A percentile compares a stretch with the other conserved stretches of the same genome.
Evolutionary conservation across 306 rosid species (phyloP).

Genomic region (Delonix regia): DNA sequence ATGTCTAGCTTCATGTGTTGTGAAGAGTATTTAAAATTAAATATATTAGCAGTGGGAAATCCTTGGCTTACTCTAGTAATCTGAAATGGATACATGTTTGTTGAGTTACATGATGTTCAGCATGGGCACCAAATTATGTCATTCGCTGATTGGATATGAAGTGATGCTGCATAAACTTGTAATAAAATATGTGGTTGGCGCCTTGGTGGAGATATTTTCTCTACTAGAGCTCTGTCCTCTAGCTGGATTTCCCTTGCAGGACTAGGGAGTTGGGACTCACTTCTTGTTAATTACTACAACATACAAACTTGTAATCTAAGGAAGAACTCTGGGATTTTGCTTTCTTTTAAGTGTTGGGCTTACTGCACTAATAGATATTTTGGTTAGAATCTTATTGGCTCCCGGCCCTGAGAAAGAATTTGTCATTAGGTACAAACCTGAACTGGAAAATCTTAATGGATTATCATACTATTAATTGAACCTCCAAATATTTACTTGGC

Average conservation of each 20-base stretch:
- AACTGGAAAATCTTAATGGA: background rate
- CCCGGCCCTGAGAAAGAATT: background rate
- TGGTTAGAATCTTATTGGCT: background rate
- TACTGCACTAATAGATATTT: background rate
- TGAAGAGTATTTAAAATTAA: too few relatives aligned
- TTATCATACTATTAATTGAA: background rate
- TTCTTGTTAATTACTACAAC: background rate
- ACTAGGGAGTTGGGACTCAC: background rate
- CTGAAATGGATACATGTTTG: too few relatives aligned
- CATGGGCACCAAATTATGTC: background rate
- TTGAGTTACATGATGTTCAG: slow-evolving; percentile 9
- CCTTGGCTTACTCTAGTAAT: too few relatives aligned
- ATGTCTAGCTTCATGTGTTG: too few relatives aligned
- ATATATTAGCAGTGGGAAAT: too few relatives aligned
- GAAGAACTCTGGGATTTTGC: background rate
- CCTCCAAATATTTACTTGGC: background rate
- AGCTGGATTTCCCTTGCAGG: background rate
- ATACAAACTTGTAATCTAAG: background rate
- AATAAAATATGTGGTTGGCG: background rate
- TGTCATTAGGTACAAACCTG: background rate
- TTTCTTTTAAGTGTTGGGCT: background rate
- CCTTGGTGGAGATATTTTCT: background rate
- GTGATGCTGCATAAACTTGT: background rate
- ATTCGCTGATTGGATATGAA: background rate
- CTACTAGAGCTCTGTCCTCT: background rate